Evolutionary conservation across 768 basidiomycete genomes (phyloP).

Genomic region (Stropharia rugosoannulata): DNA sequence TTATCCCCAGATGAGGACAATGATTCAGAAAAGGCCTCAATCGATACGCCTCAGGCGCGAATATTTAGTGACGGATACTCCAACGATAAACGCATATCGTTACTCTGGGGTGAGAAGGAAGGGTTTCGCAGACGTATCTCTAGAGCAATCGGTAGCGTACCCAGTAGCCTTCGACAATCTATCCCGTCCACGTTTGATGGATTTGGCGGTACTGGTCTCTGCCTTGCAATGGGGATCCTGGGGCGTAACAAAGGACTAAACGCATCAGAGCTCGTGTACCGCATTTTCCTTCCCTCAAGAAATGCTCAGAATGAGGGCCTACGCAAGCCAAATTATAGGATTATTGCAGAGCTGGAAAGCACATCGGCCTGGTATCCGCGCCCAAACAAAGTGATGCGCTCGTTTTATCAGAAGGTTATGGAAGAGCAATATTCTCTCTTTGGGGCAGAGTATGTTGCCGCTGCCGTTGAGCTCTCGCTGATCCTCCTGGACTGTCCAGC

Average conservation of each 20-base stretch:
- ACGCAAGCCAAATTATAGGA: background rate
- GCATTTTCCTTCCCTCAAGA: slow-evolving; percentile 3
- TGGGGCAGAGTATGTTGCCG: slow-evolving; percentile 8
- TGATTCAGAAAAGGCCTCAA: background rate
- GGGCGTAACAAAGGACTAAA: slow-evolving; percentile 12
- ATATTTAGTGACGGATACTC: slow-evolving; percentile 8
- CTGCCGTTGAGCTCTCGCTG: slow-evolving; percentile 10
- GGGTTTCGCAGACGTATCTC: slow-evolving; percentile 10
- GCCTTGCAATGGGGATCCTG: slow-evolving; percentile 12
- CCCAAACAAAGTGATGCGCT: slow-evolving; percentile 14
- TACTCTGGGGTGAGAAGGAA: slow-evolving; percentile 11
- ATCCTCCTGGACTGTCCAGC: slow-evolving; percentile 10
- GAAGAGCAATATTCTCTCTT: slow-evolving; percentile 11
- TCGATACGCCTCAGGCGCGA: background rate
- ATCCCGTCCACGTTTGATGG: slow-evolving; percentile 12
- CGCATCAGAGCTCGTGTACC: slow-evolving; percentile 7
- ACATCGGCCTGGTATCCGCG: slow-evolving; percentile 11
- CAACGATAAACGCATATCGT: slow-evolving; percentile 2
- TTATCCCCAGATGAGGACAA: background rate
- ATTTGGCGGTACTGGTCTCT: slow-evolving; percentile 9
- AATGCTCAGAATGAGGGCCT: background rate
- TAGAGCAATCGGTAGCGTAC: slow-evolving; percentile 10
- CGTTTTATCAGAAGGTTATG: slow-evolving; percentile 12
- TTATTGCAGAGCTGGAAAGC: slow-evolving; percentile 8
- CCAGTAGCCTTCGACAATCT: slow-evolving; percentile 9